Evolutionary conservation across 495 filamentous ascomycete genomes (phyloP), one percentile per base, ranked within the genome.

Genomic region (Melanomma pulvis-pyrius): DNA sequence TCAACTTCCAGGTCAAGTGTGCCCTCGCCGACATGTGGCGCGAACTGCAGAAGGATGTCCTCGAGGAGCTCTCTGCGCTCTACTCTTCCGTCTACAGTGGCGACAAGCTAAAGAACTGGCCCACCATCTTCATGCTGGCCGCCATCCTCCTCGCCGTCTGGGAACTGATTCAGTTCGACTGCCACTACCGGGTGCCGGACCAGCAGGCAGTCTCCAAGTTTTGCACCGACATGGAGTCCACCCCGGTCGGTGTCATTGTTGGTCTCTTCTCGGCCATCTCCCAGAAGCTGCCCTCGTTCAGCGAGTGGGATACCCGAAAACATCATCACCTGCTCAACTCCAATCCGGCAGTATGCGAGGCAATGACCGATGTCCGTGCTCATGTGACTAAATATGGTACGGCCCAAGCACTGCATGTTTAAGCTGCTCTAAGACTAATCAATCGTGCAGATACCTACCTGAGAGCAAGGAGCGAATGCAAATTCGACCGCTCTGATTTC

Each of bases 161-260:
- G 92, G 92, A 97, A 76, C 88, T 96, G 81, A 96, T 97, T 86
- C 92, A 97, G 75, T 97, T 96, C 76, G 92, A 97, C 76, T 92
- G 88, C 82, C 90, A 94, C 75, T 97, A 96, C 81, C 89, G 92
- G 48, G 87, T 92, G 11, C 91, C 89, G 13, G 92, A 97, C 75
- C 82, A 87, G 28, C 81, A 84, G 47, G 89, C 89, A 6, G 92
- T 96, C 26, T 84, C 91, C 64, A 96, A 94, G 78, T 97, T 97
- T 84, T 96, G 92, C 82, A 82, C 80, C 47, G 92, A 97, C 65
- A 97, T 97, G 92, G 92, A 97, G 82, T 88, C 87, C 11, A 92
- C 89, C 32, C 92, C 92, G 1, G 92, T 97, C 54, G 92, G 92
- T 66, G 92, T 96, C 76, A 93, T 97, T 71, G 92, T 94, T 56